Evolutionary conservation across 2,329 filamentous ascomycete species (phyloP), one percentile per base, ranked within the genome.

Genomic region (Fusarium camptoceras): DNA sequence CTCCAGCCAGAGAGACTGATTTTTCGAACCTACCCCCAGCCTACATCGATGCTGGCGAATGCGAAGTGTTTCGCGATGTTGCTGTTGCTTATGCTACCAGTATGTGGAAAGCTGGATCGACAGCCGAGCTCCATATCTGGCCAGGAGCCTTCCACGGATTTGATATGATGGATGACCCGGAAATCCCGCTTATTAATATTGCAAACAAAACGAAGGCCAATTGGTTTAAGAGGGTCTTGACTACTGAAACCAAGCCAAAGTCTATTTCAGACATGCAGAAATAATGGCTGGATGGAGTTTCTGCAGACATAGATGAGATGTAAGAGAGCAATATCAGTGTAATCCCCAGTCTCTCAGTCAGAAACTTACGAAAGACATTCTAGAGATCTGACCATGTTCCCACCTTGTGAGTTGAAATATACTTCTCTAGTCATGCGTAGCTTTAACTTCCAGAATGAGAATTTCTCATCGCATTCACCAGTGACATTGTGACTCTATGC

Each of bases 61-160:
- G 59, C 2, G 59, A 62, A 12, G 56, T 61, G 3, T 62, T 62
- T 16, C 44, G 59, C 0, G 56, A 62, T 20, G 56, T 61, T 3
- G 56, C 44, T 4, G 30, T 54, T 16, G 24, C 56, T 11, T 62
- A 62, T 18, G 59, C 59, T 6, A 46, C 46, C 3, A 39, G 31
- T 2, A 44, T 61, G 46, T 62, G 56, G 59, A 24, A 22, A 18
- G 34, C 44, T 6, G 59, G 59, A 14, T 61, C 57, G 15, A 61
- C 56, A 5, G 51, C 37, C 4, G 56, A 62, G 4, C 30, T 62
- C 15, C 59, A 63, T 3, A 62, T 63, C 4, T 63, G 59, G 59
- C 46, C 46, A 5, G 58, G 58, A 25, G 58, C 34, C 2, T 61
- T 58, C 22, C 58, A 61, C 6, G 58, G 58, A 0, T 61, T 61